Evolutionary conservation across 768 basidiomycete species (phyloP), one percentile per base, ranked within the genome.

Genomic region (Harrya chromipes): DNA sequence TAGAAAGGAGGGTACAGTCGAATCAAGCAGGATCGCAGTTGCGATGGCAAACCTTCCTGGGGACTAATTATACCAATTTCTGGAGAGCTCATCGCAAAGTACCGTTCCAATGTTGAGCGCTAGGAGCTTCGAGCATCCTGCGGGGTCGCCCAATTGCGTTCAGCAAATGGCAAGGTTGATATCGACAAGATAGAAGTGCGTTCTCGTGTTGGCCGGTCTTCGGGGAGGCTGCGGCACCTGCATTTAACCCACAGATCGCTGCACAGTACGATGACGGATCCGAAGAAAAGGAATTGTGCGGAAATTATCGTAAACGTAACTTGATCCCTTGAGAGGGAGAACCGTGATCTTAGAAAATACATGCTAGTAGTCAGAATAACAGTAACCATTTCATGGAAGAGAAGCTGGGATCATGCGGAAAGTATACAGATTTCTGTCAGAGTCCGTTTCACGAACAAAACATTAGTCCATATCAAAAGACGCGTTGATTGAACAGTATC

Each of bases 1-100:
- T 16, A 29, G 24, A 29, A 40, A 36, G 16, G 16, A 21, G 33
- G 33, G 10, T 24, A 27, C 3, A 14, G 40, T 34, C 26, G 4
- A 33, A 14, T 2, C 21, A 33, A 34, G 24, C 17, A 36, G 29
- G 29, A 54, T 20, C 23, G 34, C 37, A 47, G 13, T 36, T 29
- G 35, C 40, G 41, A 38, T 37, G 26, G n/a, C 37, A 49, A 41
- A 14, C 44, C 9, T 16, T 29, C 23, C 35, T 5, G 16, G 21
- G 21, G 43, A 24, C 33, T 11, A 20, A 19, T 61, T 61, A 61
- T 57, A 58, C 42, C 11, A 7, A 40, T 35, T 10, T 29, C 29
- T 27, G 26, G 26, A 27, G 24, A 24, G 26, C 8, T 27, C 26
- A 27, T 10, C 26, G 26, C 10, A 6, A 27, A 27, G 26, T 3